Conservation (phyloP, 179 eudicot species). For the Silene noctiflora region DNA sequence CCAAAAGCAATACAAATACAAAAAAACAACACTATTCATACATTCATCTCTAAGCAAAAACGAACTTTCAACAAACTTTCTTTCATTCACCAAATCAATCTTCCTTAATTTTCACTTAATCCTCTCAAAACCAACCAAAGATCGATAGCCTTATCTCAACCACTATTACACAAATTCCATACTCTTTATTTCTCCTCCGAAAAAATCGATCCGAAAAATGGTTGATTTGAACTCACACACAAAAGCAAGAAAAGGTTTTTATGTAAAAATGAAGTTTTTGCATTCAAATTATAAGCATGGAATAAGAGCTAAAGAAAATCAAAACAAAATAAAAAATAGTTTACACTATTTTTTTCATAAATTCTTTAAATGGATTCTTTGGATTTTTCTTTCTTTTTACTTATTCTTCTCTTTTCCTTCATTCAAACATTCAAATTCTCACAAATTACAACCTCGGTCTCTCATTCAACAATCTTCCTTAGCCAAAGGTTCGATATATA, state of each 20-base stretch:
- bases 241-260: constrained; percentile 37
- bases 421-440: constrained; percentile 12
- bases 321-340: constrained; percentile 8
- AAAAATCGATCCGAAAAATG: constrained; percentile 28
- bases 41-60: background rate
- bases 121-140: constrained; percentile 29
- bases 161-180: constrained; percentile 8
- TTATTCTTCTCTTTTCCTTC: constrained; percentile 50
- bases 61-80: background rate
- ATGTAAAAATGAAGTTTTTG: constrained; percentile 44
- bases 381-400: constrained; percentile 54
- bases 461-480: constrained; percentile 37
- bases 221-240: constrained; percentile 33
- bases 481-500: background rate
- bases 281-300: constrained; percentile 32
- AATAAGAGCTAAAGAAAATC: constrained; percentile 20
- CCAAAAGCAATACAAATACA: background rate
- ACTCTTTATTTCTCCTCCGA: background rate
- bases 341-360: constrained; percentile 21
- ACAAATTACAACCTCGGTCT: constrained; percentile 18
- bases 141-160: constrained; percentile 46
- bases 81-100: background rate
- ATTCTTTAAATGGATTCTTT: constrained; percentile 55
- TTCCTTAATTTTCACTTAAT: constrained; percentile 36
- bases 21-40: background rate